phyloP scores from a whole-genome alignment of 1,139 yeast species.

The Magnusiomyces fungicola region DNA sequence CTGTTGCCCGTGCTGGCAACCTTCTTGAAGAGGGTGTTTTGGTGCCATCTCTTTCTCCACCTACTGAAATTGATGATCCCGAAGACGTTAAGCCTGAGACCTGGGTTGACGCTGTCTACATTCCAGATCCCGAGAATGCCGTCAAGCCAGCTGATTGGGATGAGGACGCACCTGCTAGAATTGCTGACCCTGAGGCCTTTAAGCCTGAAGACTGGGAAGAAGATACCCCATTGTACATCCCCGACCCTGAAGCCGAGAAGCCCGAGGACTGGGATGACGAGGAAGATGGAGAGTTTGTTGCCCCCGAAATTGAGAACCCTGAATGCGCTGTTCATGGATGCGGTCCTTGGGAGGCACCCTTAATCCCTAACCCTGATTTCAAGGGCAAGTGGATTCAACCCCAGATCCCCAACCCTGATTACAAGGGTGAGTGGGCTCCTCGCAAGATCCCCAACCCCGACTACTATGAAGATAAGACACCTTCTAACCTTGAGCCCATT shows the following conservation, averaged over 20 bases:
- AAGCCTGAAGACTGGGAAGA: slow-evolving; percentile 83
- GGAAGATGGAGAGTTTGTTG: slow-evolving; percentile 78
- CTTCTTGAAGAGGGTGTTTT: slow-evolving; percentile 48
- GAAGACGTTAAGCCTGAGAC: slow-evolving; percentile 59
- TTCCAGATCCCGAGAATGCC: slow-evolving; percentile 58
- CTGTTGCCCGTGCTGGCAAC: slow-evolving; percentile 61
- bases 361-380: slow-evolving; percentile 58
- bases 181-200: slow-evolving; percentile 56
- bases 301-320: slow-evolving; percentile 66
- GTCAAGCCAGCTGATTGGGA: slow-evolving; percentile 80
- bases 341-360: slow-evolving; percentile 65
- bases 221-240: slow-evolving; percentile 46
- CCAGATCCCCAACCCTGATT: slow-evolving; percentile 60
- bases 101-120: slow-evolving; percentile 66
- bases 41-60: slow-evolving; percentile 58
- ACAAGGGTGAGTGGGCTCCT: slow-evolving; percentile 76
- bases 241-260: slow-evolving; percentile 55
- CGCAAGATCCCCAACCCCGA: slow-evolving; percentile 59
- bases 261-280: slow-evolving; percentile 84
- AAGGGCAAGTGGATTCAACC: slow-evolving; percentile 77
- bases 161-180: slow-evolving; percentile 50
- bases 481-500: slow-evolving; percentile 58
- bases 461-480: slow-evolving; percentile 51
- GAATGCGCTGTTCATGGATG: slow-evolving; percentile 65
- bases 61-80: slow-evolving; percentile 54